Conservation (phyloP, 148 eudicot genomes). For the Cornus kousa region DNA sequence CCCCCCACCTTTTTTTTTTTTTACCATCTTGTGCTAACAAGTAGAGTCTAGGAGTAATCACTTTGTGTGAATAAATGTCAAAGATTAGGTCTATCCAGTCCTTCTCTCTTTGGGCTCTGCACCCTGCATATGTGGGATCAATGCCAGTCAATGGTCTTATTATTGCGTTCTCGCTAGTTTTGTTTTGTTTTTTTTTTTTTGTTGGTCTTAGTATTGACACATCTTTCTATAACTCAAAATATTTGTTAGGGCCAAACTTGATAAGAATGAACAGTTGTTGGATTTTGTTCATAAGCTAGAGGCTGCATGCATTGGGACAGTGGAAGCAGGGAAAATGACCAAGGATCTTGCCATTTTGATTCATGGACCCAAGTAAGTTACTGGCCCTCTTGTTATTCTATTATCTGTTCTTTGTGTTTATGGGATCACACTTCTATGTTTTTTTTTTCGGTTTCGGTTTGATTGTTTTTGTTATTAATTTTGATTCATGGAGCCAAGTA, state of each 20-base stretch:
- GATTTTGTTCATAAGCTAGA: constrained; percentile 63
- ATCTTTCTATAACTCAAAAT: not conserved
- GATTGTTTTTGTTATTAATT: not conserved
- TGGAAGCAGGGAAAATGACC: constrained; percentile 78
- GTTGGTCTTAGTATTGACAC: not conserved
- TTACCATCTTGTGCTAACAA: no score
- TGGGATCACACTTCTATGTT: not conserved
- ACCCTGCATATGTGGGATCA: no score
- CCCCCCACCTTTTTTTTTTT: no score
- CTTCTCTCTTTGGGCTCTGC: no score
- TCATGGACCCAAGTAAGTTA: constrained; percentile 65
- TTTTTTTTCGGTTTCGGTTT: not conserved
- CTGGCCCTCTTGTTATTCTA: not conserved
- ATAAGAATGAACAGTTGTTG: constrained; percentile 42
- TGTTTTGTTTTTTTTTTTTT: not conserved
- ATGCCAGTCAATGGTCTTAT: no score
- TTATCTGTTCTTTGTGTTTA: not conserved
- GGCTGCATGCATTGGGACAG: constrained; percentile 61
- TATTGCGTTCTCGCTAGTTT: no score
- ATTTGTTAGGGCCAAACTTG: constrained; percentile 53
- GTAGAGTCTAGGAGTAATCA: no score
- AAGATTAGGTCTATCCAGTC: no score
- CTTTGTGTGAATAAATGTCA: no score
- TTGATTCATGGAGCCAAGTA: no score
- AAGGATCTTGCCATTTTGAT: constrained; percentile 68